Percentiles rank a stretch among this genome's conserved stretches.
Conservation (phyloP, 148 eudicot genomes). For the Suaeda aralocaspica region DNA sequence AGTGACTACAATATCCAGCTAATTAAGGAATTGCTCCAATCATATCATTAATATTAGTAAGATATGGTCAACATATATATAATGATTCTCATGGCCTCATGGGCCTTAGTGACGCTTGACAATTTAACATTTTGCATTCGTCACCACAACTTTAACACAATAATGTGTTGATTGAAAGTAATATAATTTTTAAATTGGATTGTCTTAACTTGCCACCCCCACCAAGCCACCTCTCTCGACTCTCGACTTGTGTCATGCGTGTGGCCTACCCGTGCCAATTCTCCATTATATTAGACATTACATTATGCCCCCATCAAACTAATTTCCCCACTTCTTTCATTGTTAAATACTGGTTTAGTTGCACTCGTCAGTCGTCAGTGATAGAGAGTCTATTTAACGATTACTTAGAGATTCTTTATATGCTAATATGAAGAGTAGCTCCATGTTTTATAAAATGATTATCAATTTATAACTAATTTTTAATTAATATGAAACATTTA, state of each 20-base stretch:
- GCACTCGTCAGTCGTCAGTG: no score
- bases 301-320: background rate
- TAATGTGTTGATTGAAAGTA: slow-evolving; percentile 10
- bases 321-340: background rate
- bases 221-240: background rate
- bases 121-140: background rate
- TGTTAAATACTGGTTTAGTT: no score
- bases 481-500: no score
- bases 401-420: no score
- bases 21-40: background rate
- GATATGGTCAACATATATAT: background rate
- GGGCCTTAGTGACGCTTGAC: slow-evolving; percentile 2
- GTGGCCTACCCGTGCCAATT: slow-evolving; percentile 4
- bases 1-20: background rate
- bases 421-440: no score
- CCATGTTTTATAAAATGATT: no score
- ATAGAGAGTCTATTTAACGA: no score
- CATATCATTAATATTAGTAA: background rate
- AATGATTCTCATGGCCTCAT: background rate
- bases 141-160: slow-evolving; percentile 15
- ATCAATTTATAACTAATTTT: no score
- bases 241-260: background rate
- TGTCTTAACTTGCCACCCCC: no score
- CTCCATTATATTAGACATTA: background rate
- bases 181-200: background rate